A percentile compares a stretch with the other conserved stretches of the same genome.
phyloP scores from a whole-genome alignment of 176 grass and related monocot species.

The Aegilops bicornis region DNA sequence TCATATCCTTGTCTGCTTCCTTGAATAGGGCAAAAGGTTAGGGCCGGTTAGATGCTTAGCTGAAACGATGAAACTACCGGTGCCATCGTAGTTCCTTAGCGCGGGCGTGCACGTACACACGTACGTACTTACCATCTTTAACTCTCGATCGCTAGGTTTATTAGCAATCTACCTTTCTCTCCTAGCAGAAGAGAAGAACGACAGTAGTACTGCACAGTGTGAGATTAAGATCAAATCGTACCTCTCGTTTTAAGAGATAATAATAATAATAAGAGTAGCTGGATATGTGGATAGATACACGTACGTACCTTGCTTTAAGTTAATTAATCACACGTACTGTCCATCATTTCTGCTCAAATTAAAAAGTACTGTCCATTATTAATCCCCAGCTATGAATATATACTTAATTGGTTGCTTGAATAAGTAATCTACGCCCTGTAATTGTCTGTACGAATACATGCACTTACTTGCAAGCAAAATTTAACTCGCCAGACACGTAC shows the following conservation, averaged over 20 bases:
- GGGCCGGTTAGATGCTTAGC: neutral
- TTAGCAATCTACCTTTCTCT: no score
- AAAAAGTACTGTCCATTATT: neutral
- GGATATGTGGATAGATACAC: neutral
- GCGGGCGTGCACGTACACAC: neutral
- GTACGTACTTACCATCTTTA: neutral
- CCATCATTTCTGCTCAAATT: neutral
- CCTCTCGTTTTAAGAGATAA: neutral
- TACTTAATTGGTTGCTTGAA: neutral
- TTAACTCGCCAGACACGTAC: neutral
- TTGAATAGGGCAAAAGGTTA: slow-evolving; percentile 1
- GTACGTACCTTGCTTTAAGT: neutral
- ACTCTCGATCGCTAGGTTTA: neutral
- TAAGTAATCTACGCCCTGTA: neutral
- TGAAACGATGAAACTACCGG: slow-evolving; percentile 15
- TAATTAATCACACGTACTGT: neutral
- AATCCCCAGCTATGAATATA: neutral
- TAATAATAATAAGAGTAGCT: neutral
- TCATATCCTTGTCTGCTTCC: slow-evolving; percentile 36
- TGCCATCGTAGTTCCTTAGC: slow-evolving; percentile 28
- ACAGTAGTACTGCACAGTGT: no score
- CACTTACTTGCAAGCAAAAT: slow-evolving; percentile 30
- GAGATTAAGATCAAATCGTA: neutral
- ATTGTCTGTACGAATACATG: neutral
- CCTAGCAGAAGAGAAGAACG: no score